A percentile compares a stretch with the other conserved stretches of the same genome.
Evolutionary conservation across 1,284 basidiomycete species (phyloP).

Genomic region (Fomitopsis schrenkii): DNA sequence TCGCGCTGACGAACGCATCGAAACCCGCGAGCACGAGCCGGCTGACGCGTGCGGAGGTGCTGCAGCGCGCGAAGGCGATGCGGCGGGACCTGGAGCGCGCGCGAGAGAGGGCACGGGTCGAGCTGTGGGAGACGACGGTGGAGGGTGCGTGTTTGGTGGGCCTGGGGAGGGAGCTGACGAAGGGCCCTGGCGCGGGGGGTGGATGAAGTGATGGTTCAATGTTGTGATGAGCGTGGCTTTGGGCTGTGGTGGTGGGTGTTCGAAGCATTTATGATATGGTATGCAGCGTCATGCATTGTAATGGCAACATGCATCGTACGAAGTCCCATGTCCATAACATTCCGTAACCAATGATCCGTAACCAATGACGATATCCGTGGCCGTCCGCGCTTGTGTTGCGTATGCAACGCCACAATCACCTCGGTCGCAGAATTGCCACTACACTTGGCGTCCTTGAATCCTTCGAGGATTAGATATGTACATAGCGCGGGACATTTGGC

Average conservation of each 20-base stretch:
- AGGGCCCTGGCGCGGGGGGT: neutral
- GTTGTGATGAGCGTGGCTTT: too few relatives aligned
- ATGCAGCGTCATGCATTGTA: neutral
- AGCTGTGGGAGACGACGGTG: constrained; percentile 70
- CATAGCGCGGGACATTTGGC: neutral
- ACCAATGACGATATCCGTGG: neutral
- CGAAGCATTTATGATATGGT: neutral
- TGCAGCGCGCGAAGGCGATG: constrained; percentile 45
- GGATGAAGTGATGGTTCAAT: too few relatives aligned
- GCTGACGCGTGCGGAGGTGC: constrained; percentile 1
- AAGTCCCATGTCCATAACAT: neutral
- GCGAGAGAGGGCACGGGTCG: constrained; percentile 55
- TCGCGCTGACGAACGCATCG: neutral
- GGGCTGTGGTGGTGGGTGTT: neutral
- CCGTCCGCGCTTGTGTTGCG: neutral
- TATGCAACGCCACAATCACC: too few relatives aligned
- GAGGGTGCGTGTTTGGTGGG: constrained; percentile 65
- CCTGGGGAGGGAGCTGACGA: constrained; percentile 36
- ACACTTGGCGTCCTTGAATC: too few relatives aligned
- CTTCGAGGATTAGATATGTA: too few relatives aligned
- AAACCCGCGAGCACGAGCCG: neutral
- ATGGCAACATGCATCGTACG: neutral
- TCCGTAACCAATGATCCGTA: neutral
- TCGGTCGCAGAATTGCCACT: neutral
- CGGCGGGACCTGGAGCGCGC: constrained; percentile 49